These are phyloP conservation scores for Yamadazyma dendronema DNA, from an alignment of 1,139 yeast species.

Conservation along the genomic window DNA sequence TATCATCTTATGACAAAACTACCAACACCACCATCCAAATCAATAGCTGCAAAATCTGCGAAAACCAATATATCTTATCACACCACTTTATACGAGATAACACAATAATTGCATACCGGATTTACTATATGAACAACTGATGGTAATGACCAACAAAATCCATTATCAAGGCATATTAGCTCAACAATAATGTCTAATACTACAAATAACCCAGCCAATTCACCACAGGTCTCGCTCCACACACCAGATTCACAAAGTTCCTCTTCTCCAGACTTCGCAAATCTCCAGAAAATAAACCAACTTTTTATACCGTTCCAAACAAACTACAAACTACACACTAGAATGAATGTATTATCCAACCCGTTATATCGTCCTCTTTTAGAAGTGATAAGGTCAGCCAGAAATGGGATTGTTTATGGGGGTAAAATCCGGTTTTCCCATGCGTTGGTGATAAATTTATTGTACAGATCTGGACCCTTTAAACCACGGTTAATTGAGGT, in stretches of 20 bases:
- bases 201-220: background rate
- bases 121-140: too few species aligned
- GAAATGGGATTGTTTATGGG: slow-evolving; percentile 67
- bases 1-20: too few species aligned
- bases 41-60: too few species aligned
- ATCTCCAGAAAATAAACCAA: background rate
- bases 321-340: background rate
- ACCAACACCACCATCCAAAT: too few species aligned
- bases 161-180: too few species aligned
- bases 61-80: too few species aligned
- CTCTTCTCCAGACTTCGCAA: slow-evolving; percentile 8
- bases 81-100: too few species aligned
- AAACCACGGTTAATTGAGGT: slow-evolving; percentile 49
- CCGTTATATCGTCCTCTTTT: slow-evolving; percentile 39
- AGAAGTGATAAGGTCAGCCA: slow-evolving; percentile 39
- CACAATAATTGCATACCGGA: too few species aligned
- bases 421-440: slow-evolving; percentile 73
- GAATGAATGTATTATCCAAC: slow-evolving; percentile 23
- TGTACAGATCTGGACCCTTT: slow-evolving; percentile 50
- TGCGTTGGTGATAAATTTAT: slow-evolving; percentile 62
- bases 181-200: background rate
- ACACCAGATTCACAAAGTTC: slow-evolving; percentile 2
- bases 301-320: background rate
- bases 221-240: too few species aligned
- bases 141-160: too few species aligned